Evolutionary conservation across 352 stramenopile species (phyloP).

Genomic region (Peronospora destructor): DNA sequence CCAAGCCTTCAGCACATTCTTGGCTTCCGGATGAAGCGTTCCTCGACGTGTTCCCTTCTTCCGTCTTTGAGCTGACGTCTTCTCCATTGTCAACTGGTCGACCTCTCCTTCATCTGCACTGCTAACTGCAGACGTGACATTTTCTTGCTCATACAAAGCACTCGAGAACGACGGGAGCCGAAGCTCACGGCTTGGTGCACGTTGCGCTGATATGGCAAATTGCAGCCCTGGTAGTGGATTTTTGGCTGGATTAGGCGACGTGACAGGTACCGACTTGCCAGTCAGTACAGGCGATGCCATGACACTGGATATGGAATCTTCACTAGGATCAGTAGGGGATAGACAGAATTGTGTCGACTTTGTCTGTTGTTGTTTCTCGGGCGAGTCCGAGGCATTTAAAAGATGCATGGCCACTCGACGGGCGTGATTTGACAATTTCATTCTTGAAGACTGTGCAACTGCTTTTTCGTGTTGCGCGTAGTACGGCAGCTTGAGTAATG

Average conservation of each 20-base stretch:
- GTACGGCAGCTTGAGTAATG: constrained; percentile 25
- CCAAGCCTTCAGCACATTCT: constrained; percentile 84
- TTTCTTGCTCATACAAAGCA: constrained; percentile 32
- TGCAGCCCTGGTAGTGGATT: constrained; percentile 56
- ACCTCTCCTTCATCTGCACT: constrained; percentile 22
- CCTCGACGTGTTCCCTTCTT: constrained; percentile 81
- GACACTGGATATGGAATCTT: constrained; percentile 6
- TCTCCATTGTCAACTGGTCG: constrained; percentile 15
- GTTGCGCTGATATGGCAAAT: constrained; percentile 52
- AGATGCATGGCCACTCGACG: constrained; percentile 28
- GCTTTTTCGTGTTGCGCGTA: constrained; percentile 3
- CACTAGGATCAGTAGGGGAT: constrained; percentile 26
- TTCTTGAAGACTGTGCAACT: constrained; percentile 1
- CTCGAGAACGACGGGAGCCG: constrained; percentile 48
- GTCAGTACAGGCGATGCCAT: constrained; percentile 30
- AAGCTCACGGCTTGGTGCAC: constrained; percentile 32
- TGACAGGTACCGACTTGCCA: constrained; percentile 27
- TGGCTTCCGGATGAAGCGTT: constrained; percentile 76
- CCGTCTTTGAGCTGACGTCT: constrained; percentile 23
- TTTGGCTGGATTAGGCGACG: constrained; percentile 42
- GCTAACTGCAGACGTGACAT: constrained; percentile 15
- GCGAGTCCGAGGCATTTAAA: constrained; percentile 14
- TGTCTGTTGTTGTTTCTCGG: constrained; percentile 9
- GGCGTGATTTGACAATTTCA: constrained; percentile 22
- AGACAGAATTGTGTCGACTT: constrained; percentile 23